Evolutionary conservation across 2,329 filamentous ascomycete species (phyloP).

Genomic region (Talaromyces sp.): DNA sequence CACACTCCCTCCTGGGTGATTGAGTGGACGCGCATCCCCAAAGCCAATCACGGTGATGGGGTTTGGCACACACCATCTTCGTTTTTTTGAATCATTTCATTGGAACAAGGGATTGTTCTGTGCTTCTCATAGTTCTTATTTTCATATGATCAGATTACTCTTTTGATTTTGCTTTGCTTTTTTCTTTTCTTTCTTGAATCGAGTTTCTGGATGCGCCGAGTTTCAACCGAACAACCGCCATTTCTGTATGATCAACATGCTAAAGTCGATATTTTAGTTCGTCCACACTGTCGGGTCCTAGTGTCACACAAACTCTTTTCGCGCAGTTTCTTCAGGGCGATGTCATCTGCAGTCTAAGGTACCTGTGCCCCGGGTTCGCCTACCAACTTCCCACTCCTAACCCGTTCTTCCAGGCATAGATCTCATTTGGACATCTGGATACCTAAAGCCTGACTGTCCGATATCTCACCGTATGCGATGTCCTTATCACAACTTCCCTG

Average conservation of each 20-base stretch:
- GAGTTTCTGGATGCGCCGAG: too few species aligned
- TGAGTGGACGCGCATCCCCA: background rate
- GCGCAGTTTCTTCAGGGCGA: background rate
- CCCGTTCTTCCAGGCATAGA: background rate
- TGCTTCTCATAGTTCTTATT: background rate
- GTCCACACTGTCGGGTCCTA: slow-evolving; percentile 13
- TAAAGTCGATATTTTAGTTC: slow-evolving; percentile 9
- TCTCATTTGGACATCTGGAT: too few species aligned
- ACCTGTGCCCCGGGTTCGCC: background rate
- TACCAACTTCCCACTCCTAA: background rate
- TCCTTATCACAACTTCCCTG: slow-evolving; percentile 39
- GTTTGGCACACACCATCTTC: too few species aligned
- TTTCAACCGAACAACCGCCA: too few species aligned
- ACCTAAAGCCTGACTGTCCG: background rate
- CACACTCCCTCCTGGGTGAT: too few species aligned
- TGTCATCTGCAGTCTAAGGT: slow-evolving; percentile 1
- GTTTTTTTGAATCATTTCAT: too few species aligned
- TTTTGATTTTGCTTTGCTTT: background rate
- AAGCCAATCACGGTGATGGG: background rate
- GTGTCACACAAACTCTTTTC: slow-evolving; percentile 2
- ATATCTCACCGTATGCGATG: slow-evolving; percentile 34
- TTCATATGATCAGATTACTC: background rate
- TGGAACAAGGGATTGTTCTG: too few species aligned
- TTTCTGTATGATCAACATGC: slow-evolving; percentile 1
- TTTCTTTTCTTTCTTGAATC: too few species aligned